phyloP scores from a whole-genome alignment of 192 early-diverging fungal genomes.

The Kickxella alabastrina region DNA sequence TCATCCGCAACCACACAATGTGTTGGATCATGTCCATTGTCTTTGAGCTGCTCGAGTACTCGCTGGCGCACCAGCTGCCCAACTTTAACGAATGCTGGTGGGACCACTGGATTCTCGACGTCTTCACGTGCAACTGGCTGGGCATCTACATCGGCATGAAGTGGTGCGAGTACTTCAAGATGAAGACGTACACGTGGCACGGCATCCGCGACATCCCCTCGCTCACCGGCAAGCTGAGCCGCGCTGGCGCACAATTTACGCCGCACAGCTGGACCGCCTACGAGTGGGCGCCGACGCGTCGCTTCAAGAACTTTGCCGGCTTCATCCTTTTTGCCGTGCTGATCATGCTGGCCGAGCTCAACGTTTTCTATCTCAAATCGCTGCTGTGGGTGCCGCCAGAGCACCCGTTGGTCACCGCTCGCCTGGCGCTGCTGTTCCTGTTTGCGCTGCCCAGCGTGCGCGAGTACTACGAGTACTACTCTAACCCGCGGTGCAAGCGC shows the following conservation, averaged over 20 bases:
- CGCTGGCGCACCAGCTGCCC: constrained; percentile 88
- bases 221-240: constrained; percentile 79
- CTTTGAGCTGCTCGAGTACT: constrained; percentile 96
- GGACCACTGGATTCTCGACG: constrained; percentile 98
- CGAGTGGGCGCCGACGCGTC: constrained; percentile 84
- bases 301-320: constrained; percentile 82
- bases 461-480: constrained; percentile 88
- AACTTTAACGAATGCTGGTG: constrained; percentile 99
- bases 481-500: constrained; percentile 73
- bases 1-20: constrained; percentile 90
- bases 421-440: constrained; percentile 78
- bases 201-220: constrained; percentile 82
- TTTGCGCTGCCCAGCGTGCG: constrained; percentile 81
- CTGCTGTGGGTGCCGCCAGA: constrained; percentile 89
- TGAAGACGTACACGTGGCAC: constrained; percentile 96
- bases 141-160: constrained; percentile 95
- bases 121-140: constrained; percentile 88
- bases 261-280: constrained; percentile 93
- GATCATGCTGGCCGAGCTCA: constrained; percentile 69
- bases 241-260: constrained; percentile 89
- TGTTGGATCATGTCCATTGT: constrained; percentile 94
- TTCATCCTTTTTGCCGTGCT: constrained; percentile 67
- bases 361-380: constrained; percentile 93
- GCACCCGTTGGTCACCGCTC: constrained; percentile 72
- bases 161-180: constrained; percentile 92